Base-by-base conservation (phyloP, 805 yeast species). In the Danielozyma ontarioensis region DNA sequence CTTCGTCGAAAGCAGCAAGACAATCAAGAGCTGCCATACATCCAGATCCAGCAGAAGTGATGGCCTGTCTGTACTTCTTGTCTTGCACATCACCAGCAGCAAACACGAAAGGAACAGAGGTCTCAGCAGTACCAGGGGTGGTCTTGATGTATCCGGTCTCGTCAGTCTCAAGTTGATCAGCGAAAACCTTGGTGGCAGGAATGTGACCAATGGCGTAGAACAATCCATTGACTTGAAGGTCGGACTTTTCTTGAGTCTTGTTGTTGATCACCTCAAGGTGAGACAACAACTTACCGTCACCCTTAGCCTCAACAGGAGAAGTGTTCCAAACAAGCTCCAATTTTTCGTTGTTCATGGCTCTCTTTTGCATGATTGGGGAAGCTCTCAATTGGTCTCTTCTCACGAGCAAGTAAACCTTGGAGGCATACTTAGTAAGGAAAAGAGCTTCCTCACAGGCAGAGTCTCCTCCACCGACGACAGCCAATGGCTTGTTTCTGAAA, bases 1-100 rank as follows among this genome's bases (percentile, higher is more conserved):
- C 49, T 40, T 46, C 50, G 28, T 46, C 50, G 24, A 46, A 39
- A 40, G 42, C 42, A 27, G 40, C 39, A 24, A 46, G 41, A 55
- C 90, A 86, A 53, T 93, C 97, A 41, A 93, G 75, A 40, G 95
- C 98, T 52, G 98, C 98, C 97, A 89, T 90, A 74, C 98, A 93
- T 44, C 98, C 98, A 43, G 96, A 76, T 56, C 98, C 98, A n/a
- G 98, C 98, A 60, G 97, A 88, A 27, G 98, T 93, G 57, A 93
- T 87, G 38, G 98, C 98, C 72, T 93, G 98, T 79, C 98, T 86
- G 68, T 90, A 93, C 59, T 76, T 78, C 63, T 86, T 82, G 67
- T 93, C 98, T 68, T 93, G 98, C 37, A 93, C 98, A 57, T 93
- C 98, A 67, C 98, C 98, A 39, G 98, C 98, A 40, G 98, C 98